Base-by-base conservation (phyloP, 257 asterid genomes). In the Przewalskia tangutica region DNA sequence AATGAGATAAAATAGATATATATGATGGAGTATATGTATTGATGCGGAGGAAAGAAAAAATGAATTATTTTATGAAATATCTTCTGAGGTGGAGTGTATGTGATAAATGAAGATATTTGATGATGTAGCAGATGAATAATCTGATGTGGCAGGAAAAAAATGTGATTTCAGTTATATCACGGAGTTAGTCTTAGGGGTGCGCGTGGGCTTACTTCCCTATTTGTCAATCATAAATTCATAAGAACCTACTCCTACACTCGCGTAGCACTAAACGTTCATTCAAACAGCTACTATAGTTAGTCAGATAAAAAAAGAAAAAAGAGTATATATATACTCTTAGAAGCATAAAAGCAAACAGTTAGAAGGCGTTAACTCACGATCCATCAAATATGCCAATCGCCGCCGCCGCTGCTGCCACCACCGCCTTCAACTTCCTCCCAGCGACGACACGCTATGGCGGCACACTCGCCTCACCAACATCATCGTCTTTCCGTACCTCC, bases 341-440 rank as follows among this genome's bases (percentile, higher is more conserved):
- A 42, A n/a, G 14, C 53, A 70, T 1, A 70, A 10, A 51, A 53
- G n/a, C 66, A 59, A 20, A 20, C 36, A 59, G 36, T 23, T 0
- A 18, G 34, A 23, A 46, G 77, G 77, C 77, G 18, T 16, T 40
- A 14, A 36, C 9, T 16, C 13, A 8, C 11, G 20, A 59, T 1
- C 17, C 16, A 55, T 40, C 20, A 58, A 80, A 67, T 53, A 85
- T 83, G 83, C 66, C 84, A 75, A 81, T 87, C 81, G 82, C 88
- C 86, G 44, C 84, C 87, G 79, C 85, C 81, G 76, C 32, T 1
- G 32, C 32, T 38, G 20, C 71, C 83, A 0, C 71, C 85, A 0
- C 82, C 77, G n/a, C 68, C 84, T 42, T 48, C 36, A 82, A 13
- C 66, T 71, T 55, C 58, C 27, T 5, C 32, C 16, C 66, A 66